phyloP scores from a whole-genome alignment of 1,284 basidiomycete species.

The Termitomyces sp. region DNA sequence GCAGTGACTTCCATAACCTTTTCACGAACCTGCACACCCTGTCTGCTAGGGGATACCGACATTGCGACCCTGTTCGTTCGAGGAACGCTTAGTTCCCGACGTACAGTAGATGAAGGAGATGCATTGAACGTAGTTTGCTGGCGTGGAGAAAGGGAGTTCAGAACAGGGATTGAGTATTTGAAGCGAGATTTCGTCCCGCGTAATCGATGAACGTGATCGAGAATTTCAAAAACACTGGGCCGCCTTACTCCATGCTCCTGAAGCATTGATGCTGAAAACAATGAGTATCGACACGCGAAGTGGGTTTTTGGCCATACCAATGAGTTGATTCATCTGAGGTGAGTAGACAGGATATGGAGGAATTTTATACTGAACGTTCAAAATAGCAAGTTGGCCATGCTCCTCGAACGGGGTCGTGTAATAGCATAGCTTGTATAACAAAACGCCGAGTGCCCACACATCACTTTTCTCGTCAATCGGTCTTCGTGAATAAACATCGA shows the following conservation, averaged over 20 bases:
- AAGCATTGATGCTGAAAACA: slow-evolving; percentile 71
- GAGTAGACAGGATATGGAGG: slow-evolving; percentile 94
- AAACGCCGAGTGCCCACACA: slow-evolving; percentile 93
- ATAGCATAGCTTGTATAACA: slow-evolving; percentile 93
- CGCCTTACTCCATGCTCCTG: slow-evolving; percentile 81
- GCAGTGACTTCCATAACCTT: slow-evolving; percentile 72
- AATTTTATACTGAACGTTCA: slow-evolving; percentile 94
- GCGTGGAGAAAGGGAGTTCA: slow-evolving; percentile 44
- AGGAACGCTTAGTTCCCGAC: slow-evolving; percentile 8
- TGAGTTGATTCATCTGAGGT: slow-evolving; percentile 77
- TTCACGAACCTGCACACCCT: slow-evolving; percentile 63
- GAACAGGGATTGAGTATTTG: slow-evolving; percentile 53
- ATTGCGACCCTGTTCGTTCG: slow-evolving; percentile 16
- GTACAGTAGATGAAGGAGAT: slow-evolving; percentile 24
- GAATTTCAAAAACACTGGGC: slow-evolving; percentile 77
- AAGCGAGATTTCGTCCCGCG: slow-evolving; percentile 81
- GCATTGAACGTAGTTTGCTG: slow-evolving; percentile 24
- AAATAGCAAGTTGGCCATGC: slow-evolving; percentile 91
- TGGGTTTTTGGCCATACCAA: slow-evolving; percentile 51
- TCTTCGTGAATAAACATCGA: slow-evolving; percentile 82
- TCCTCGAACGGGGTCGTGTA: slow-evolving; percentile 99
- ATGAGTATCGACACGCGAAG: not conserved
- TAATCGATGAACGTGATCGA: slow-evolving; percentile 72
- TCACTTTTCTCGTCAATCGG: slow-evolving; percentile 94
- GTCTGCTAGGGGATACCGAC: slow-evolving; percentile 29